Evolutionary conservation across 2,329 filamentous ascomycete genomes (phyloP), one percentile per base, ranked within the genome.

Genomic region (Nothopassalora personata): DNA sequence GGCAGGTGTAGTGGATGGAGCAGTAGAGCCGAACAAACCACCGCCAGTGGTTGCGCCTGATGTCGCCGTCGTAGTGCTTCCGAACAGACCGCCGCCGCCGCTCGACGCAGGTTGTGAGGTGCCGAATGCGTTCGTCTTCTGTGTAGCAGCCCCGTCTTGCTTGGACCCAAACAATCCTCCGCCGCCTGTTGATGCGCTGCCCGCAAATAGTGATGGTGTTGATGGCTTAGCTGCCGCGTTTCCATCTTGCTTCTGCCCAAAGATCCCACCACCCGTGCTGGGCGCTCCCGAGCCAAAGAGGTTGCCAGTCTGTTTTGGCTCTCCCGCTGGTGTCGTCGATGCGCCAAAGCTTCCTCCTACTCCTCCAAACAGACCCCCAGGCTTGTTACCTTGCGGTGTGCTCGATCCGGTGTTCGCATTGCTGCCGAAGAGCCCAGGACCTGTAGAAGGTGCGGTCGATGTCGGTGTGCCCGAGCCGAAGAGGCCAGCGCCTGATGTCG

Each of bases 321-420:
- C 64, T 30, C 64, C 64, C 30, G 60, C 60, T 11, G 64, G 64
- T 15, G 64, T 66, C 7, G 64, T 66, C 13, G 60, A 63, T 45
- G 62, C 59, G 36, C 57, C 62, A 19, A 61, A 57, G 56, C 60
- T 61, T 13, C 54, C 56, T 19, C 61, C 61, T 31, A 34, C 49
- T 19, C 51, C 54, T 10, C 61, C 59, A 39, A 64, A 63, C 5
- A 61, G 45, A 39, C 58, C 56, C 18, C 56, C 56, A 13, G 60
- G 62, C 30, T 59, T 62, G 39, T 59, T 60, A 30, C 56, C 59
- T 31, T 62, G 59, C 13, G 64, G 64, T 50, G 64, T 66, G 56
- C 58, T 63, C 47, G 56, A 59, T 28, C 64, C 64, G 52, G 58
- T 61, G 19, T 54, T 58, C 49, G 61, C 53, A 31, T 54, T 51